A percentile compares a stretch with the other conserved stretches of the same genome.
Evolutionary conservation across 2,329 filamentous ascomycete genomes (phyloP).

Genomic region (Aureobasidium musti): DNA sequence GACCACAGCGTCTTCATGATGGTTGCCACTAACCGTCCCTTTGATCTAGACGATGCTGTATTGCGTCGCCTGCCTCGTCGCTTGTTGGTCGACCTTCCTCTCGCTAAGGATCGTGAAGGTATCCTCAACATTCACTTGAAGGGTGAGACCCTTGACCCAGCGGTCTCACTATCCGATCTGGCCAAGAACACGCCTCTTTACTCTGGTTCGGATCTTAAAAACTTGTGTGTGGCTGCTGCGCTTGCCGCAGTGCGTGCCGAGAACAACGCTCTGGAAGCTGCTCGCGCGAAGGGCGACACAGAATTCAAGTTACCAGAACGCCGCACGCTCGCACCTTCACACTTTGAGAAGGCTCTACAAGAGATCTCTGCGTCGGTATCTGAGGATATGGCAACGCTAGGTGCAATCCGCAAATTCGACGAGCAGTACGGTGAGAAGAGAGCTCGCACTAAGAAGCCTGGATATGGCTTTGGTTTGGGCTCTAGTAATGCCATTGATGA

Average conservation of each 20-base stretch:
- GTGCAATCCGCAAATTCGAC: slow-evolving; percentile 90
- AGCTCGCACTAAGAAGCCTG: slow-evolving; percentile 52
- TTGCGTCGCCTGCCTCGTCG: slow-evolving; percentile 73
- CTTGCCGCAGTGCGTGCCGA: slow-evolving; percentile 79
- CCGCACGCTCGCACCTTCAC: slow-evolving; percentile 64
- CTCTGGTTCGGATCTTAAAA: slow-evolving; percentile 82
- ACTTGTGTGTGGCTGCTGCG: slow-evolving; percentile 76
- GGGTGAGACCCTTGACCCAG: slow-evolving; percentile 63
- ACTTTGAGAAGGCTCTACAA: slow-evolving; percentile 82
- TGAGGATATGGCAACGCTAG: slow-evolving; percentile 86
- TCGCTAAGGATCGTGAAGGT: slow-evolving; percentile 64
- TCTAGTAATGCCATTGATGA: slow-evolving; percentile 36
- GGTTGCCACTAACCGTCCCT: slow-evolving; percentile 94
- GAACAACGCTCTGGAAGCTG: slow-evolving; percentile 47
- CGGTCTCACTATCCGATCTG: slow-evolving; percentile 63
- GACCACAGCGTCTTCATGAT: slow-evolving; percentile 85
- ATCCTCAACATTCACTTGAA: slow-evolving; percentile 72
- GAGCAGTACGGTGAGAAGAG: slow-evolving; percentile 87
- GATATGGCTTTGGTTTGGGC: slow-evolving; percentile 41
- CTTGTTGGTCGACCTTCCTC: slow-evolving; percentile 71
- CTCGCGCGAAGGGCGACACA: slow-evolving; percentile 39
- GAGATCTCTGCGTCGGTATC: slow-evolving; percentile 92
- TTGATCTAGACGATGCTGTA: slow-evolving; percentile 88
- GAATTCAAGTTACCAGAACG: slow-evolving; percentile 66
- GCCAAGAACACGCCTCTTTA: slow-evolving; percentile 72